Conservation (phyloP, 306 rosid genomes). For the Arachis hypogaea region DNA sequence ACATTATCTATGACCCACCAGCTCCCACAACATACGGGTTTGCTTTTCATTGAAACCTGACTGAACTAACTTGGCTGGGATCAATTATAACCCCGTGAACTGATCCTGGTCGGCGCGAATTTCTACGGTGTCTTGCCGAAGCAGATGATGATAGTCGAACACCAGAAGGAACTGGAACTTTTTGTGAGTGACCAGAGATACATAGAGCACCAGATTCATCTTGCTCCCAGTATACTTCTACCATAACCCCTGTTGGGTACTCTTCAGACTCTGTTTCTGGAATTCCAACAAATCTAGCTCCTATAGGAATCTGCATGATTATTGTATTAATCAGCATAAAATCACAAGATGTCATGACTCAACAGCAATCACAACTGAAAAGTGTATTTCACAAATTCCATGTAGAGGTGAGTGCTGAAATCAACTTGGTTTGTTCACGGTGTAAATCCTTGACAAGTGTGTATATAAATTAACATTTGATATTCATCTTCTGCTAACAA, state of each 20-base stretch:
- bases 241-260: slow-evolving; percentile 73
- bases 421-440: background rate
- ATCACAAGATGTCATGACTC: slow-evolving; percentile 10
- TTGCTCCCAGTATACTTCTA: slow-evolving; percentile 86
- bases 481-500: background rate
- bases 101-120: slow-evolving; percentile 32
- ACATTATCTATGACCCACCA: background rate
- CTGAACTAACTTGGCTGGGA: slow-evolving; percentile 50
- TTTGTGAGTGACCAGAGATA: slow-evolving; percentile 64
- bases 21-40: background rate
- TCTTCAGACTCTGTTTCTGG: slow-evolving; percentile 74
- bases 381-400: background rate
- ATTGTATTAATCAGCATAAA: slow-evolving; percentile 30
- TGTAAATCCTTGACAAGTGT: slow-evolving; percentile 1
- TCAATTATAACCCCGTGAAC: slow-evolving; percentile 60
- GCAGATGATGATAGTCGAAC: slow-evolving; percentile 42
- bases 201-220: slow-evolving; percentile 77
- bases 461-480: slow-evolving; percentile 4
- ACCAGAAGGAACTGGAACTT: slow-evolving; percentile 55
- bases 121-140: slow-evolving; percentile 36
- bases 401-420: slow-evolving; percentile 13
- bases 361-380: background rate
- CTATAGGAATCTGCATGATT: slow-evolving; percentile 65
- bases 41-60: slow-evolving; percentile 37
- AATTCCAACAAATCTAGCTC: slow-evolving; percentile 78